phyloP scores from a whole-genome alignment of 2,329 filamentous ascomycete species.

The Beauveria pseudobassiana region DNA sequence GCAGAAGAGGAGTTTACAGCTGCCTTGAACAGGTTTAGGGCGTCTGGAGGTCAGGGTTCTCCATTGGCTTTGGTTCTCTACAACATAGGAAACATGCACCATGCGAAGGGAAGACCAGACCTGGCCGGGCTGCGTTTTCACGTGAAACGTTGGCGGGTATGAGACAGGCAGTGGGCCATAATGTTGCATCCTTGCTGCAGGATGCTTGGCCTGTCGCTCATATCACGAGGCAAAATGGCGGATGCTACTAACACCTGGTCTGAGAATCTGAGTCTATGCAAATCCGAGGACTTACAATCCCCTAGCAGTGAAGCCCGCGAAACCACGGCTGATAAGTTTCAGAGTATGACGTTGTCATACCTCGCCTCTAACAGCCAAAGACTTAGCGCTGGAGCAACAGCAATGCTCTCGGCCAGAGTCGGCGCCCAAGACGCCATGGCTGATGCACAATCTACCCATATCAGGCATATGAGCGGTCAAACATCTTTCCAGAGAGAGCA shows the following conservation, averaged over 20 bases:
- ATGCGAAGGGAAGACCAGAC: neutral
- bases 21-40: too few species aligned
- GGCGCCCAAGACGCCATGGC: too few species aligned
- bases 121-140: neutral
- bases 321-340: too few species aligned
- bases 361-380: too few species aligned
- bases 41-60: neutral
- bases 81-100: neutral
- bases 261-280: slow-evolving; percentile 19
- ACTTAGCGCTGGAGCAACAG: too few species aligned
- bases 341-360: too few species aligned
- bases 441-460: too few species aligned
- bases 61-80: neutral
- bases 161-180: neutral
- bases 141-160: neutral
- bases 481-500: too few species aligned
- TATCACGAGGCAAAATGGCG: neutral
- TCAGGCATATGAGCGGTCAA: too few species aligned
- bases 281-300: neutral
- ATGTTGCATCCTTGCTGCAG: neutral
- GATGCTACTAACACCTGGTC: neutral
- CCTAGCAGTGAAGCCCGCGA: too few species aligned
- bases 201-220: neutral
- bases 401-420: too few species aligned
- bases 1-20: too few species aligned